phyloP scores from a whole-genome alignment of 345 rosid species.

The Salix koriyanagi region DNA sequence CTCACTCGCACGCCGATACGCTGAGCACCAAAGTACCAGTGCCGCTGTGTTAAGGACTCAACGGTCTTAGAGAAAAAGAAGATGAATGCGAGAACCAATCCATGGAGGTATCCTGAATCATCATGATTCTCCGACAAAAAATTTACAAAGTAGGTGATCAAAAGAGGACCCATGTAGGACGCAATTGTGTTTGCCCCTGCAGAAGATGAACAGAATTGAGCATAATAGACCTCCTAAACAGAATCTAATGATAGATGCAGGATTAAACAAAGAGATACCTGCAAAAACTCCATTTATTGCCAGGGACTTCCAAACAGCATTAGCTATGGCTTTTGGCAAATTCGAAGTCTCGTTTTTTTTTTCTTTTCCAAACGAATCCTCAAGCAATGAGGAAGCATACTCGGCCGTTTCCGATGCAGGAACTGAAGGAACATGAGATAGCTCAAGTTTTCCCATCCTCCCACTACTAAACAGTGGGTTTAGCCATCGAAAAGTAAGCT shows the following conservation, averaged over 20 bases:
- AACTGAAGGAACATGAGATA: slow-evolving; percentile 43
- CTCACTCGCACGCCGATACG: slow-evolving; percentile 50
- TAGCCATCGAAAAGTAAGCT: background rate
- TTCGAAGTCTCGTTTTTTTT: slow-evolving; percentile 31
- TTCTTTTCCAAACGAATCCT: slow-evolving; percentile 41
- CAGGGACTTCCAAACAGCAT: slow-evolving; percentile 47
- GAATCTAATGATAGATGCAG: slow-evolving; percentile 47
- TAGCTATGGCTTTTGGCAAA: slow-evolving; percentile 34
- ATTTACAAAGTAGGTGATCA: slow-evolving; percentile 61
- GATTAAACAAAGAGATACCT: slow-evolving; percentile 33
- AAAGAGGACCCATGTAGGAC: slow-evolving; percentile 54
- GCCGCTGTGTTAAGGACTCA: slow-evolving; percentile 58
- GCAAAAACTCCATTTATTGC: slow-evolving; percentile 53
- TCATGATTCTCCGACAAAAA: slow-evolving; percentile 39
- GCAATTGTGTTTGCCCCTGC: slow-evolving; percentile 57
- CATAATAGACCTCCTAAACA: slow-evolving; percentile 17
- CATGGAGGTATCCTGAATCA: slow-evolving; percentile 35
- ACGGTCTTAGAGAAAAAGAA: slow-evolving; percentile 59
- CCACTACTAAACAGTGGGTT: background rate
- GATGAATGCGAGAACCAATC: slow-evolving; percentile 46
- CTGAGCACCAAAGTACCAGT: slow-evolving; percentile 71
- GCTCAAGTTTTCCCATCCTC: slow-evolving; percentile 37
- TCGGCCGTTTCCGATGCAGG: slow-evolving; percentile 58
- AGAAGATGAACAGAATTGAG: background rate
- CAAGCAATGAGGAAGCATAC: slow-evolving; percentile 41